These are phyloP conservation scores for Danielia reshetovae DNA, from an alignment of 805 yeast species.

Conservation along the genomic window DNA sequence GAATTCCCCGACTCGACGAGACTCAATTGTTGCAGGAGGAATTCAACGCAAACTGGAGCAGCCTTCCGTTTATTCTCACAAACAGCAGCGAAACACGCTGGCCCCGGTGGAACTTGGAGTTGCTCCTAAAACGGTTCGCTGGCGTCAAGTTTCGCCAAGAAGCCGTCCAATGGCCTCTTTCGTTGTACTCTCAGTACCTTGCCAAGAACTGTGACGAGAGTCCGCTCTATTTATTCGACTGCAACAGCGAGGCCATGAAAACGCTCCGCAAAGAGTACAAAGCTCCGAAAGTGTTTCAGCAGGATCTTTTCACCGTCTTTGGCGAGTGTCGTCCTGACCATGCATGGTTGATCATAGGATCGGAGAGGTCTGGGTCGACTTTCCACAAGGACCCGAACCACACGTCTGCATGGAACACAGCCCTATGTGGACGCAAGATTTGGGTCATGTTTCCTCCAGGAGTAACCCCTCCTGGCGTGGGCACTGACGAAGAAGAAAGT, in stretches of 20 bases:
- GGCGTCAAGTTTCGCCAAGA: constrained; percentile 74
- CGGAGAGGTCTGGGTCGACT: constrained; percentile 77
- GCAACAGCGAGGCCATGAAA: constrained; percentile 65
- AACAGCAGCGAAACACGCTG: constrained; percentile 37
- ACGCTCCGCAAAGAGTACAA: constrained; percentile 50
- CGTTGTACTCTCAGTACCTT: constrained; percentile 59
- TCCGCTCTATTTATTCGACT: constrained; percentile 83
- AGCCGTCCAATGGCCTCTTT: constrained; percentile 73
- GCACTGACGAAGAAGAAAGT: constrained; percentile 69
- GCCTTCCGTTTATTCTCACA: constrained; percentile 63
- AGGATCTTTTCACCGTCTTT: constrained; percentile 62
- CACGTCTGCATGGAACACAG: constrained; percentile 89
- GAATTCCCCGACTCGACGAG: constrained; percentile 54
- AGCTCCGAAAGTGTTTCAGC: constrained; percentile 50
- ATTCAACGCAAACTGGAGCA: constrained; percentile 45
- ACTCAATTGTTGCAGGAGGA: constrained; percentile 34
- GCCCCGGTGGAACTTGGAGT: constrained; percentile 62
- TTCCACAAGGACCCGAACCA: constrained; percentile 92
- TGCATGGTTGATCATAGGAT: constrained; percentile 90
- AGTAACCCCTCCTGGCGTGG: constrained; percentile 79
- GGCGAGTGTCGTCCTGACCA: constrained; percentile 75
- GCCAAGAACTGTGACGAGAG: constrained; percentile 67
- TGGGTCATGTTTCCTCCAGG: constrained; percentile 89
- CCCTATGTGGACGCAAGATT: constrained; percentile 67
- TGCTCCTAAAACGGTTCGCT: constrained; percentile 52